Percentiles rank a stretch among this genome's conserved stretches.
phyloP scores from a whole-genome alignment of 2,329 filamentous ascomycete species.

The Ceratocystis huliohia region DNA sequence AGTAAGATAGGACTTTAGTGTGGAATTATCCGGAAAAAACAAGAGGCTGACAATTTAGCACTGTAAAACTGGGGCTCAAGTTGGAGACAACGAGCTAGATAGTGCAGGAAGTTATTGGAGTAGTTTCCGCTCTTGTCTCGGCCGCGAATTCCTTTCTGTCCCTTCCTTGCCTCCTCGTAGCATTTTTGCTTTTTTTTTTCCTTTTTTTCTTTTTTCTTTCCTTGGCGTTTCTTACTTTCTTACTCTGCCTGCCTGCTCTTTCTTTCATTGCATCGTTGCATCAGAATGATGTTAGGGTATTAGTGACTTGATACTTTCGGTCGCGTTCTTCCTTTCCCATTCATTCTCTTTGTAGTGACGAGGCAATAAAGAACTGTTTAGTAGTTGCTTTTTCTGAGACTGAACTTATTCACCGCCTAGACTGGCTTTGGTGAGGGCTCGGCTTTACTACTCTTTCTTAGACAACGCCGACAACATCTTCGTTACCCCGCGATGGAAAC shows the following conservation, averaged over 20 bases:
- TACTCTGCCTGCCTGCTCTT: conserved; percentile 19
- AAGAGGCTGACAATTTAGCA: background rate
- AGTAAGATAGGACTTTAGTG: background rate
- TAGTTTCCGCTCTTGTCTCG: background rate
- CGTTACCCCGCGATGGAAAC: background rate
- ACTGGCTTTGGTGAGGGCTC: conserved; percentile 4
- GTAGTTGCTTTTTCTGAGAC: background rate
- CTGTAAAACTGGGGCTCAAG: background rate
- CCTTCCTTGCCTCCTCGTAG: background rate
- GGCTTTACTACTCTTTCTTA: background rate
- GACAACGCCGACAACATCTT: background rate
- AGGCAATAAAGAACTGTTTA: background rate
- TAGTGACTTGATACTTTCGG: conserved; percentile 17
- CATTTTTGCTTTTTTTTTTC: conserved; percentile 19
- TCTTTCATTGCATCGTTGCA: conserved; percentile 19
- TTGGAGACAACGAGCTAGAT: background rate
- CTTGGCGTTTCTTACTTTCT: conserved; percentile 13
- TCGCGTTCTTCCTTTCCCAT: conserved; percentile 3
- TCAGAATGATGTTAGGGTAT: conserved; percentile 13
- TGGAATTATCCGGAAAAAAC: background rate
- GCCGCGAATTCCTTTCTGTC: background rate
- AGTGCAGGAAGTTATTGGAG: background rate
- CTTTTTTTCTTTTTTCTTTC: conserved; percentile 19
- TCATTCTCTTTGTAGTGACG: background rate
- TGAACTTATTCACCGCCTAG: conserved; percentile 9